Base-by-base conservation (phyloP, 2,329 filamentous ascomycete genomes). In the Calonectria ilicicola region DNA sequence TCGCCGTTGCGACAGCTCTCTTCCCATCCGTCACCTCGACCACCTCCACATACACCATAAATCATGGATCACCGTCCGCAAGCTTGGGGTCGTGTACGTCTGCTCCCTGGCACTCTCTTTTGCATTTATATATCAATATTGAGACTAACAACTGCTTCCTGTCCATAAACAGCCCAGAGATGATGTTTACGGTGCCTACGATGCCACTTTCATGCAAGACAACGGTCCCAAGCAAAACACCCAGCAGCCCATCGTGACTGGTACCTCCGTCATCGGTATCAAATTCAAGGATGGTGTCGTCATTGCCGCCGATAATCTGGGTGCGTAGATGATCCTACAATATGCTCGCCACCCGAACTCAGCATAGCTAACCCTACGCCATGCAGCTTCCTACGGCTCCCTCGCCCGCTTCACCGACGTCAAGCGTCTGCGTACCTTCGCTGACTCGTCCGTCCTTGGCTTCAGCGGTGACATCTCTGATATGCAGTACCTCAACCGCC, bases 201-300 rank as follows among this genome's bases (percentile, higher is more conserved):
- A 98, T 86, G 88, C 89, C 82, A 94, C 95, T 72, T 96, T 96
- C 85, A 93, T 98, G 83, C 91, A 94, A 80, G 87, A 86, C 79
- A 88, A 86, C 79, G 89, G 88, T 69, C 95, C 96, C 71, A 95
- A 91, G 83, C 91, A 95, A 82, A 95, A 97, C 86, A 98, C 97
- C 68, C 95, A 98, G 86, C 92, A 92, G 38, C 97, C 97, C 81
- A 93, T 98, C 78, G 97, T 99, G 74, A 99, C 97, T 65, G 97
- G 97, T 82, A 98, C 97, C 63, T 98, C 97, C 66, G 97, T 99
- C 75, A 86, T 99, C 70, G 97, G 93, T 76, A 90, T 98, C 84
- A 98, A 98, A 89, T 99, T 95, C 90, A 96, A 95, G 82, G 95
- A 96, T 79, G 97, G 97, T 82, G 95, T 99, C 76, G 96, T 98